phyloP scores from a whole-genome alignment of 768 basidiomycete species.

The Auricularia sp. region DNA sequence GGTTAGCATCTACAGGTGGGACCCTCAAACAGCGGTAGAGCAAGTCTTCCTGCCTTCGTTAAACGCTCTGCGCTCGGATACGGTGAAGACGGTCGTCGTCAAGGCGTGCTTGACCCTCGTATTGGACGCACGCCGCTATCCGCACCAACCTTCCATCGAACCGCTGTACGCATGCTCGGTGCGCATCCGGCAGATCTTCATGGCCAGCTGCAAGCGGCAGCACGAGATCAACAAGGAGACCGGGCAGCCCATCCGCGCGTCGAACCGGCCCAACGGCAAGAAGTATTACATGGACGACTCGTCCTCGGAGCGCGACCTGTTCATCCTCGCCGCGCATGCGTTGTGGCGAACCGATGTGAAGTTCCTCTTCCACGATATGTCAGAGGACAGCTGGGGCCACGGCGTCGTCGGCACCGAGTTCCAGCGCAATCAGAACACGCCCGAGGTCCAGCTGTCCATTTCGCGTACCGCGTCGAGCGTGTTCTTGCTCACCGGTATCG shows the following conservation, averaged over 20 bases:
- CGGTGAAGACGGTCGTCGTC: slow-evolving; percentile 68
- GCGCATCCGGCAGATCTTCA: slow-evolving; percentile 1
- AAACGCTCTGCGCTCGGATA: slow-evolving; percentile 69
- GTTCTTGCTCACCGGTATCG: too few species aligned
- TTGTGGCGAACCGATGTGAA: slow-evolving; percentile 49
- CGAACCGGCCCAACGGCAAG: slow-evolving; percentile 6
- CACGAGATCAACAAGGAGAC: background rate
- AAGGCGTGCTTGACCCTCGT: slow-evolving; percentile 61
- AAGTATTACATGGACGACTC: slow-evolving; percentile 9
- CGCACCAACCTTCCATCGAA: slow-evolving; percentile 4
- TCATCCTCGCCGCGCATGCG: slow-evolving; percentile 58
- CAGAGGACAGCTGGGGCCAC: slow-evolving; percentile 23
- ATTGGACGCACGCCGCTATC: slow-evolving; percentile 42
- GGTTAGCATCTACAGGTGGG: slow-evolving; percentile 60
- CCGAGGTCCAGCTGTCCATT: background rate
- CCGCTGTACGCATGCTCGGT: slow-evolving; percentile 1
- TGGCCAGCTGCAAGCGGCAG: background rate
- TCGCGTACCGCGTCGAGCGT: background rate
- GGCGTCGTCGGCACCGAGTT: slow-evolving; percentile 2
- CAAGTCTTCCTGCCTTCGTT: slow-evolving; percentile 55
- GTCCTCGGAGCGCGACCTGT: slow-evolving; percentile 40
- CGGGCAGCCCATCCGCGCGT: background rate
- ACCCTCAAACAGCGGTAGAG: slow-evolving; percentile 51
- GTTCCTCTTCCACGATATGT: slow-evolving; percentile 45
- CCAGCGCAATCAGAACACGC: background rate